Evolutionary conservation across 768 basidiomycete species (phyloP).

Genomic region (Boletellus sp.): DNA sequence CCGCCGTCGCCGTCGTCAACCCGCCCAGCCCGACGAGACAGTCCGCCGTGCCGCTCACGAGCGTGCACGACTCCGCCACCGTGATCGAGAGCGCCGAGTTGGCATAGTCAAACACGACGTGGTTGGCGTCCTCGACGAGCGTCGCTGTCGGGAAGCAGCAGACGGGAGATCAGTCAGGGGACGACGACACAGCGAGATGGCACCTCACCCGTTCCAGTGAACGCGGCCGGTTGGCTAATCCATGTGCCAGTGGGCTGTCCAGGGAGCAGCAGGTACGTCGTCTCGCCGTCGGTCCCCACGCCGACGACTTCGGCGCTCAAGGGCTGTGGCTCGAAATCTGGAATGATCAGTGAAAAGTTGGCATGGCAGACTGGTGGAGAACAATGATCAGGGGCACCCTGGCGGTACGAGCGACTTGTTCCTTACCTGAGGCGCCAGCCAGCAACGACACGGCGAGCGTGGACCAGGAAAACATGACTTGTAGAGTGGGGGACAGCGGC

Average conservation of each 20-base stretch:
- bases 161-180: not conserved
- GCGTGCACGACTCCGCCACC: constrained; percentile 10
- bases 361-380: constrained; percentile 8
- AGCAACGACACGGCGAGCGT: constrained; percentile 6
- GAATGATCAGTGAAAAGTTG: constrained; percentile 40
- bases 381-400: not conserved
- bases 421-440: constrained; percentile 1
- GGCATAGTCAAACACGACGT: constrained; percentile 7
- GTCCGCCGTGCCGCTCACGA: constrained; percentile 1
- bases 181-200: not conserved
- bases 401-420: not conserved
- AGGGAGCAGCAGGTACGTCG: constrained; percentile 40
- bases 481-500: no score
- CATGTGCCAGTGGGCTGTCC: constrained; percentile 34
- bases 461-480: not conserved
- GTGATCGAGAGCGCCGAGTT: constrained; percentile 2
- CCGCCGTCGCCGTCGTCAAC: not conserved
- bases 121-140: constrained; percentile 2
- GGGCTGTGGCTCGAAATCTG: constrained; percentile 43
- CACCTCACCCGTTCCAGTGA: constrained; percentile 37
- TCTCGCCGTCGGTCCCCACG: constrained; percentile 38
- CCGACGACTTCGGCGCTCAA: constrained; percentile 42
- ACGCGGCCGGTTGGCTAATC: constrained; percentile 25
- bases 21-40: not conserved
- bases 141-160: constrained; percentile 1